Base-by-base conservation (phyloP, 1,139 yeast genomes). In the Candida labiduridarum region DNA sequence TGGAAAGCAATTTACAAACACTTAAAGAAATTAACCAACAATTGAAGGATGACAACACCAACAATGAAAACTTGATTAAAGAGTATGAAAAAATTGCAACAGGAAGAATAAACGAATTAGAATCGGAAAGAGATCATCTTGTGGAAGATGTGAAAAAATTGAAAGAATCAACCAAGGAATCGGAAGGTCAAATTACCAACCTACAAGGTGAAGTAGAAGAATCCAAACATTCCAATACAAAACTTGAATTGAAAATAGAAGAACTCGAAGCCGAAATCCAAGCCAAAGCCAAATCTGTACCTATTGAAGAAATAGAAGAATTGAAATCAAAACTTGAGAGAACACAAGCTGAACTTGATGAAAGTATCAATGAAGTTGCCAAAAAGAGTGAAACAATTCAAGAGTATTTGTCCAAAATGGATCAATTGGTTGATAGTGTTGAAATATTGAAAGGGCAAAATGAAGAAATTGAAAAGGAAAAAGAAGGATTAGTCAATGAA, bases 331-430 rank as follows among this genome's bases (percentile, higher is more conserved):
- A 41, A 41, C 18, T 44, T 10, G 16, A 33, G 2, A 19, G 18
- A 29, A 16, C 4, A 7, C 27, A 40, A 9, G 19, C 34, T 2
- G n/a, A 33, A 27, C 41, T n/a, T 9, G 9, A 38, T 4, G 19
- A 30, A 2, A 43, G 43, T 31, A 46, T 43, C 19, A 31, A 40
- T 48, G 54, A 51, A 56, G 33, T 52, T 49, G 49, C 62, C 52
- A 35, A 41, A 11, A 66, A 65, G 47, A 68, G 66, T 47, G 56
- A 54, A 29, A 62, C 61, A 11, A 65, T 66, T 12, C 55, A 59
- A 34, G 68, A 64, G 27, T 68, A 66, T 45, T 61, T 67, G 15
- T 55, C 53, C 36, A 64, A 65, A 50, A 55, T 67, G 56, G 58
- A 54, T 19, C 65, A 65, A 47, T 52, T 67, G 12, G 61, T 63